These are phyloP conservation scores for Penicillium expansum DNA, from an alignment of 2,329 filamentous ascomycete species.

Conservation along the genomic window DNA sequence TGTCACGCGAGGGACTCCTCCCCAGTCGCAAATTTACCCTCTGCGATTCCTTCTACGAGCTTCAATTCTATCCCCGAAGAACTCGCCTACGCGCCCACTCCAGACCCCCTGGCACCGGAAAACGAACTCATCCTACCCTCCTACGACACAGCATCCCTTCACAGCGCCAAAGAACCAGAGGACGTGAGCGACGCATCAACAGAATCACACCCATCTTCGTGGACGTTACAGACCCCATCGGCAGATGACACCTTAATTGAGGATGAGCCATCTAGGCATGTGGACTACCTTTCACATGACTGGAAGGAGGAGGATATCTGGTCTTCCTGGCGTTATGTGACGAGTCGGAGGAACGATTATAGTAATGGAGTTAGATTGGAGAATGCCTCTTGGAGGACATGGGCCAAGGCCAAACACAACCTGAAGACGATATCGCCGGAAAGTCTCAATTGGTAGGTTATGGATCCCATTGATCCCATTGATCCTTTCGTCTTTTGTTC, in stretches of 20 bases:
- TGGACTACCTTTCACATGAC: conserved; percentile 92
- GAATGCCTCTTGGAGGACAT: conserved; percentile 96
- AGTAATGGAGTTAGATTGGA: conserved; percentile 79
- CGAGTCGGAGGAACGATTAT: conserved; percentile 74
- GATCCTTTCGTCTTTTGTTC: background rate
- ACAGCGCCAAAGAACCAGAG: conserved; percentile 46
- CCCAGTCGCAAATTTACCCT: conserved; percentile 33
- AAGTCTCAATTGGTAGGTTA: conserved; percentile 81
- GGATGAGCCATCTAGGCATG: conserved; percentile 75
- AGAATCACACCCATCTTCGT: conserved; percentile 51
- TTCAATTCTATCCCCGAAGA: conserved; percentile 32
- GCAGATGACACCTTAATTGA: conserved; percentile 78
- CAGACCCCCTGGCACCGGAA: conserved; percentile 40
- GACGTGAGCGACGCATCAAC: conserved; percentile 23
- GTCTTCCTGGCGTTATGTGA: conserved; percentile 93
- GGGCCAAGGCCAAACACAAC: conserved; percentile 88
- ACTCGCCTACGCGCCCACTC: conserved; percentile 34
- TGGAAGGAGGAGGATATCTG: conserved; percentile 97
- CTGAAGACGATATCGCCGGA: conserved; percentile 87
- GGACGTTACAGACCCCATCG: conserved; percentile 60
- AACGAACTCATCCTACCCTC: conserved; percentile 45
- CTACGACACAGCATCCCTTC: conserved; percentile 37
- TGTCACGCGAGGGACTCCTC: conserved; percentile 23
- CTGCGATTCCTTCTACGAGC: conserved; percentile 39
- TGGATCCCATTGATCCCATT: background rate